Evolutionary conservation across 2,329 filamentous ascomycete species (phyloP), one percentile per base, ranked within the genome.

Genomic region (Xylariaceae sp.): DNA sequence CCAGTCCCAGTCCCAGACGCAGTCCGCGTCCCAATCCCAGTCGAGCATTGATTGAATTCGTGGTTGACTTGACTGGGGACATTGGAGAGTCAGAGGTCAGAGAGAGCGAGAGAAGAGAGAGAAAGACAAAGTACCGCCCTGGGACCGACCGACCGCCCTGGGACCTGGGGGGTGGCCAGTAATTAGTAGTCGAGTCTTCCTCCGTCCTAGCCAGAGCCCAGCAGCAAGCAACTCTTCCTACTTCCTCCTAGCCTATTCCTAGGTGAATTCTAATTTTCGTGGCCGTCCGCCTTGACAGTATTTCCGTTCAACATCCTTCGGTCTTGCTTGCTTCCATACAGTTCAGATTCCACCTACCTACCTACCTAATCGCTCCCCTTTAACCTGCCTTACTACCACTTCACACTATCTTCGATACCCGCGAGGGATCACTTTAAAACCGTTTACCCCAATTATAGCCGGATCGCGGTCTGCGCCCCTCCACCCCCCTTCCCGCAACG

Each of bases 381-480:
- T 30, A 30, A 30, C 4, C 23, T 5, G 23, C 23, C 23, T 30
- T 30, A 35, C 18, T 18, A 18, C 17, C 17, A 18, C 8, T 18
- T 44, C 47, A 49, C 41, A 53, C 30, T 50, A 49, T 57, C 23
- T 30, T 58, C 56, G 53, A 58, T 58, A 56, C 52, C 55, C 58
- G 9, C 9, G 55, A 58, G n/a, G 45, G 55, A 51, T 61, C 61
- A 55, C 47, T 15, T 49, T 60, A 52, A 62, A 60, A 60, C 60
- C 57, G 50, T 51, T 48, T 58, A 49, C 53, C 53, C 55, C 57
- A 53, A 53, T 35, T 56, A 30, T 30, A 58, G 57, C 60, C 60
- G 57, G 60, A 50, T 55, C 53, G 51, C 37, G 52, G 60, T 60
- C 56, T 58, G 57, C 47, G 56, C 51, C 50, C 30, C 41, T 18